These are phyloP conservation scores for Camellia japonica DNA, from an alignment of 148 eudicot genomes.

Conservation along the genomic window DNA sequence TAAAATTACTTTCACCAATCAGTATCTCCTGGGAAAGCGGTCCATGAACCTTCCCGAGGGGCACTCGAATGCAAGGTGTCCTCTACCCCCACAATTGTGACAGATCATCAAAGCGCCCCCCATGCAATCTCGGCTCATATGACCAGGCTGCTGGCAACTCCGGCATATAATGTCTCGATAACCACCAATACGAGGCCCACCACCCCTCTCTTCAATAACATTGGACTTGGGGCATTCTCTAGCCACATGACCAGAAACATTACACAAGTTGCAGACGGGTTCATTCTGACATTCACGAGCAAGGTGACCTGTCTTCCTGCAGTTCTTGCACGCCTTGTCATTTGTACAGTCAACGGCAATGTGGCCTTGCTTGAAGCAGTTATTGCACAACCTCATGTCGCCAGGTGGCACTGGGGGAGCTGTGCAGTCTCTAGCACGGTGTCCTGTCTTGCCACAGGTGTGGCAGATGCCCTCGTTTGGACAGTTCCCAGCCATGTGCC, in stretches of 20 bases:
- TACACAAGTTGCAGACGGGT: conserved; percentile 86
- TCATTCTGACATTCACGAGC: conserved; percentile 73
- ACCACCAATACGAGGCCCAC: conserved; percentile 27
- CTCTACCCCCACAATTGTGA: conserved; percentile 96
- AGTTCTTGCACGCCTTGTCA: conserved; percentile 94
- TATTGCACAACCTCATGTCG: conserved; percentile 88
- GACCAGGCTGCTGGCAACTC: conserved; percentile 85
- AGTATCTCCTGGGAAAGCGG: conserved; percentile 76
- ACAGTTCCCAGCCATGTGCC: conserved; percentile 84
- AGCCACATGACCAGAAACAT: conserved; percentile 74
- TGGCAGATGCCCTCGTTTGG: conserved; percentile 97
- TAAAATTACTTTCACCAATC: conserved; percentile 11
- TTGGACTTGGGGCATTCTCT: conserved; percentile 70
- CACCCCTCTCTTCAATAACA: conserved; percentile 42
- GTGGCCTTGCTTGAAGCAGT: conserved; percentile 96
- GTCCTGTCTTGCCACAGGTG: conserved; percentile 95
- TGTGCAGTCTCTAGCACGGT: conserved; percentile 86
- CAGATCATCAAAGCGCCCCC: conserved; percentile 65
- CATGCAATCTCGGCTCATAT: conserved; percentile 90
- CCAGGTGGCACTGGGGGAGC: conserved; percentile 82
- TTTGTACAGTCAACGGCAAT: conserved; percentile 82
- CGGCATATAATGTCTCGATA: conserved; percentile 65
- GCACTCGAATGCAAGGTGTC: conserved; percentile 76
- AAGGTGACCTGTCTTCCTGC: conserved; percentile 84
- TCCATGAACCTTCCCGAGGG: conserved; percentile 79